Base-by-base conservation (phyloP, 169 alveolate species). In the Cryptosporidium ubiquitum region DNA sequence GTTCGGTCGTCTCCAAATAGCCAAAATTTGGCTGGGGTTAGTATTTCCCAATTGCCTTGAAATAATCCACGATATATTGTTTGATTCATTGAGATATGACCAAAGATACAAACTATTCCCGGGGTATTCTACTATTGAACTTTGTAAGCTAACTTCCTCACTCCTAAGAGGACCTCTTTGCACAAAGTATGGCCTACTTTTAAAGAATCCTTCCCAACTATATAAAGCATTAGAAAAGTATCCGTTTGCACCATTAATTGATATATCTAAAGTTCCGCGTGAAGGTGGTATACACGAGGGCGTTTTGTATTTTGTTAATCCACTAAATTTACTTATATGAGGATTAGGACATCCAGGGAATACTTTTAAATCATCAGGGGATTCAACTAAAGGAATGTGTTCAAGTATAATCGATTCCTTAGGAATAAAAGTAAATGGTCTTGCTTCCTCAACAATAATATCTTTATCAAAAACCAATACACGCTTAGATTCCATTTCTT, bases 211-310 rank as follows among this genome's bases (percentile, higher is more conserved):
- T 42, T 79, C 89, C 89, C 89, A 79, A 58, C 79, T 61, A 64
- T 61, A 79, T 31, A 79, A 31, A 5, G 89, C 89, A 61, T 79
- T 79, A 14, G 55, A 44, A 42, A 79, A 79, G 44, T 79, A 79
- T 26, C 89, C 89, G 29, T 79, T 79, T 14, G 89, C 89, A 9
- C 89, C 89, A 44, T 79, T 79, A 23, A 79, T 16, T 18, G 35
- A 20, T 23, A 79, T 40, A 64, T 79, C 89, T 12, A 79, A 57
- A 14, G 64, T 66, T n/a, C 89, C 89, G 1, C 89, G 31, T 26
- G 49, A 29, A 40, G 89, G 89, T 60, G 89, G 89, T 40, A 79
- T 79, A 64, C 89, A 79, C n/a, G 79, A 57, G n/a, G 89, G 74
- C 10, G 74, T 61, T 31, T 79, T 64, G 47, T 79, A 79, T 61